These are phyloP conservation scores for Venustampulla echinocandica DNA, from an alignment of 495 filamentous ascomycete species.

Conservation along the genomic window DNA sequence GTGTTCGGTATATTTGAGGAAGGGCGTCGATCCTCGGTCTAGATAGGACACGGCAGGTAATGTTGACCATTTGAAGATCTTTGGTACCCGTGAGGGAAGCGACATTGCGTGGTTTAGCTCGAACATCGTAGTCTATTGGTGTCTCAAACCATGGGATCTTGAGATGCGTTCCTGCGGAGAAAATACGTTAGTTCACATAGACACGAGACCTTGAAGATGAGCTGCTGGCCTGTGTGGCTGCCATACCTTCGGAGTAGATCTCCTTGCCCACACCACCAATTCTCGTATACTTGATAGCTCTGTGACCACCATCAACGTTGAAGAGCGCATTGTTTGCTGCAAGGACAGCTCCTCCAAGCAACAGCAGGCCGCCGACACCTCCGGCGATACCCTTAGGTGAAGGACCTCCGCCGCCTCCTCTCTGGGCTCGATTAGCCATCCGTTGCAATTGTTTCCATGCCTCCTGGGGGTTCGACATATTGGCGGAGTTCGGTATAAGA, in stretches of 20 bases:
- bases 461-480: conserved; percentile 23
- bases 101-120: conserved; percentile 93
- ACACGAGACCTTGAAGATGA: neutral
- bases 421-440: conserved; percentile 36
- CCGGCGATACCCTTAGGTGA: conserved; percentile 19
- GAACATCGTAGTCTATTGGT: conserved; percentile 92
- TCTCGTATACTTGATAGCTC: conserved; percentile 96
- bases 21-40: conserved; percentile 79
- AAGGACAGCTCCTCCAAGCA: conserved; percentile 57
- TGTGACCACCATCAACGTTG: conserved; percentile 99
- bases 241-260: conserved; percentile 87
- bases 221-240: too few species aligned
- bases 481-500: conserved; percentile 6
- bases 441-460: conserved; percentile 23
- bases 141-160: conserved; percentile 95
- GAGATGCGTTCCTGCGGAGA: conserved; percentile 72
- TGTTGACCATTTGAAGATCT: conserved; percentile 99
- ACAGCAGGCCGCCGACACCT: conserved; percentile 39
- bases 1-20: conserved; percentile 91
- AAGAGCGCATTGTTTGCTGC: conserved; percentile 81
- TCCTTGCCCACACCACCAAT: conserved; percentile 91
- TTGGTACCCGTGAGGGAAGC: conserved; percentile 97
- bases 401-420: conserved; percentile 15
- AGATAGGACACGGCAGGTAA: conserved; percentile 98
- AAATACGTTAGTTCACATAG: conserved; percentile 19